Evolutionary conservation across 148 eudicot genomes (phyloP).

Genomic region (Polygonum maritimum): DNA sequence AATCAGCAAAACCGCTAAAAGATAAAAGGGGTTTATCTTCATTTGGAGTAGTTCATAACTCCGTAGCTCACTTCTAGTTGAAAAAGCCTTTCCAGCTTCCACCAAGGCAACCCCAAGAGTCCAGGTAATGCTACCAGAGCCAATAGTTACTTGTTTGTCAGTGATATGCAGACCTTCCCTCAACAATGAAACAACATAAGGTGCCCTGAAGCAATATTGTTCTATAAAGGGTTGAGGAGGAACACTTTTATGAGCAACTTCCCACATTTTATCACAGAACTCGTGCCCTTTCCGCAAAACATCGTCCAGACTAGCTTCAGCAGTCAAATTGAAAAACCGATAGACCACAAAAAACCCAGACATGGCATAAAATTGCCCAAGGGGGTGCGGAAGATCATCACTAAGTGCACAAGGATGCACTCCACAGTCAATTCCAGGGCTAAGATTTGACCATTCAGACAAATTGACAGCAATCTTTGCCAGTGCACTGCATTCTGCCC

Average conservation of each 20-base stretch:
- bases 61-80: conserved; percentile 33
- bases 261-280: conserved; percentile 74
- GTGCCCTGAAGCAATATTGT: conserved; percentile 97
- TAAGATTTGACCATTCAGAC: conserved; percentile 79
- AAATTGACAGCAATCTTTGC: conserved; percentile 79
- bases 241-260: conserved; percentile 76
- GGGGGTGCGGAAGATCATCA: conserved; percentile 66
- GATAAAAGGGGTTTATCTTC: conserved; percentile 59
- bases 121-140: conserved; percentile 97
- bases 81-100: conserved; percentile 86
- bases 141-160: conserved; percentile 60
- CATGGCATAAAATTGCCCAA: conserved; percentile 86
- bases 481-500: conserved; percentile 75
- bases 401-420: conserved; percentile 85
- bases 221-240: conserved; percentile 93
- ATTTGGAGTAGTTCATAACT: conserved; percentile 44
- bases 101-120: conserved; percentile 89
- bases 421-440: conserved; percentile 75
- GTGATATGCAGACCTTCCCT: conserved; percentile 88
- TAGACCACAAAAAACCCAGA: conserved; percentile 95
- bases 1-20: conserved; percentile 45
- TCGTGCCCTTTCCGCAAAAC: conserved; percentile 75
- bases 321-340: conserved; percentile 74
- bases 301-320: conserved; percentile 77
- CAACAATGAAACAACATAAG: conserved; percentile 65